Conservation (phyloP, 1,284 basidiomycete genomes). For the Fistulina hepatica region DNA sequence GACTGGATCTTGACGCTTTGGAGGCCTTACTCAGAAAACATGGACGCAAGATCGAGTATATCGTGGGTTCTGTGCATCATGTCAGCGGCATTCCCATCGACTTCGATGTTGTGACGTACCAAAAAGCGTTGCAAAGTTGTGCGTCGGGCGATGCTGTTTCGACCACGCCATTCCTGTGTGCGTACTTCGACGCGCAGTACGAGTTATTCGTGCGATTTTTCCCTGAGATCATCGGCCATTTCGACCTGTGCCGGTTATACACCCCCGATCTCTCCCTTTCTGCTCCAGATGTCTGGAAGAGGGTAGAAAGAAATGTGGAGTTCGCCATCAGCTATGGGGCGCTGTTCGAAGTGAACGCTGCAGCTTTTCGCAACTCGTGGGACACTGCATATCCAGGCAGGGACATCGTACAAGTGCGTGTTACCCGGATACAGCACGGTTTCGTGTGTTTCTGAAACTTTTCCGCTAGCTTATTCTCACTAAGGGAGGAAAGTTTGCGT, state of each 20-base stretch:
- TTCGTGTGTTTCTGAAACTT: background rate
- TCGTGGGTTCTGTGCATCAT: slow-evolving; percentile 94
- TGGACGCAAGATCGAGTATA: slow-evolving; percentile 62
- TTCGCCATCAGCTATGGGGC: slow-evolving; percentile 79
- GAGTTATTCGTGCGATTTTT: slow-evolving; percentile 56
- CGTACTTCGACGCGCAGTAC: slow-evolving; percentile 81
- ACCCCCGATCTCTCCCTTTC: slow-evolving; percentile 45
- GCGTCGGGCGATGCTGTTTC: slow-evolving; percentile 14
- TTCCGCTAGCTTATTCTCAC: slow-evolving; percentile 51
- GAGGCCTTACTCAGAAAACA: slow-evolving; percentile 34
- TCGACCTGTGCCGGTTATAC: slow-evolving; percentile 85
- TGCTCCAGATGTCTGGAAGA: slow-evolving; percentile 53
- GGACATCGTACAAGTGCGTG: slow-evolving; percentile 65
- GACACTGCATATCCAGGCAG: slow-evolving; percentile 69
- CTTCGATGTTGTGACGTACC: slow-evolving; percentile 72
- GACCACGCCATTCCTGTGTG: slow-evolving; percentile 37
- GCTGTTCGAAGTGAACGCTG: slow-evolving; percentile 88
- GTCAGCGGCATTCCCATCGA: slow-evolving; percentile 86
- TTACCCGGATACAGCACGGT: slow-evolving; percentile 2
- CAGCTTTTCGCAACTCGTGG: slow-evolving; percentile 92
- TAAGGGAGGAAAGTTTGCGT: slow-evolving; percentile 62
- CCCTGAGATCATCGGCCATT: slow-evolving; percentile 89
- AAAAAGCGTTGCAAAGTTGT: slow-evolving; percentile 38
- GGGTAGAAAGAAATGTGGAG: slow-evolving; percentile 67
- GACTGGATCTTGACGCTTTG: slow-evolving; percentile 53